Base-by-base conservation (phyloP, 495 filamentous ascomycete species). In the Bacidia rubella region DNA sequence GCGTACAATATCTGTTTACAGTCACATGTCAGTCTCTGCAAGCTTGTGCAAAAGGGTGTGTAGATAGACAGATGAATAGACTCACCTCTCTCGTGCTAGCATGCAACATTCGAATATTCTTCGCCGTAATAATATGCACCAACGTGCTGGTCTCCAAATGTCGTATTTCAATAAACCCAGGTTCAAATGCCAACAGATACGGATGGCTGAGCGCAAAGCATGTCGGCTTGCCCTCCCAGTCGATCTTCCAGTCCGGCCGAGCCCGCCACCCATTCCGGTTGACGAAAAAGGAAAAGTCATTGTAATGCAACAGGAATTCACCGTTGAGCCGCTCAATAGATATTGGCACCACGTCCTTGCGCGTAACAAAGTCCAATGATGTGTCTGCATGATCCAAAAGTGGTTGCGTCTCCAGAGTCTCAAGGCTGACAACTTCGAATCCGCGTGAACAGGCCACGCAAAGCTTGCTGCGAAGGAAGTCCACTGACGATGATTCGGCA, bases 261-360 rank as follows among this genome's bases (percentile, higher is more conserved):
- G 90, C 89, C 49, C 93, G 79, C 93, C 93, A 99, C 23, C 93
- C 93, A 64, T 99, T 95, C 49, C 92, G 79, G 67, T 99, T 97
- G 60, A 99, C 92, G 61, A 95, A 99, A 76, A 99, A 97, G 19
- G 86, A 93, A 65, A 95, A 97, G 60, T 99, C 93, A 20, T 86
- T 87, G 67, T 99, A 99, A 66, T 95, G 96, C 50, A 99, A 78
- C 40, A 99, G 74, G 75, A 99, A 99, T 64, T 97, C 93, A 57
- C 88, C 87, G 57, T 90, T 87, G 60, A 97, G 80, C 19, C 93
- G 83, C 65, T 97, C 94, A 62, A 99, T 96, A 60, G 95, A 88
- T 54, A 99, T 92, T n/a, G 93, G 90, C 63, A 87, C 86, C 56
- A 92, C 83, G 63, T 98, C 92, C 61, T 90, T 89, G 35, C 87